phyloP scores from a whole-genome alignment of 495 filamentous ascomycete genomes.

The Daldinia concentrica region DNA sequence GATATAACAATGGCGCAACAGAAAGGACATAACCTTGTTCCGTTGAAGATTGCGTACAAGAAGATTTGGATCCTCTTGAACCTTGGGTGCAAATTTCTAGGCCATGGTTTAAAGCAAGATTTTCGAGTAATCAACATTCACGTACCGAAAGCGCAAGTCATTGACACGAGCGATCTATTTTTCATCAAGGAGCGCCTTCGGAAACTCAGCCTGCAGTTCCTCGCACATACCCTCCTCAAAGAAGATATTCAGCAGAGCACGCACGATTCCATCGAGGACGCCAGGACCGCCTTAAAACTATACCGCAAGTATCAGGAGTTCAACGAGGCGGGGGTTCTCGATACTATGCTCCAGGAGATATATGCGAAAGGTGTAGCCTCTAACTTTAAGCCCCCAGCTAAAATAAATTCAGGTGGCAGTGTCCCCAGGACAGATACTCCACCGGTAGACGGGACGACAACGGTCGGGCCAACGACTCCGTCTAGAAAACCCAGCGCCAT shows the following conservation, averaged over 20 bases:
- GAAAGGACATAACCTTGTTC: slow-evolving; percentile 75
- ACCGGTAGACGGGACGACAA: slow-evolving; percentile 35
- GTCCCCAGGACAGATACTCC: slow-evolving; percentile 52
- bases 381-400: slow-evolving; percentile 77
- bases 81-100: slow-evolving; percentile 91
- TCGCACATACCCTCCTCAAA: slow-evolving; percentile 86
- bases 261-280: slow-evolving; percentile 95
- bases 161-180: slow-evolving; percentile 92
- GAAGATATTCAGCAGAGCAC: slow-evolving; percentile 90
- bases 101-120: slow-evolving; percentile 90
- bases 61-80: slow-evolving; percentile 97
- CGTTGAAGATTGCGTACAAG: slow-evolving; percentile 93
- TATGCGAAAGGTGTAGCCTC: slow-evolving; percentile 75
- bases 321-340: slow-evolving; percentile 80
- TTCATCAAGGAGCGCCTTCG: slow-evolving; percentile 73
- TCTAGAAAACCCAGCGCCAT: slow-evolving; percentile 27
- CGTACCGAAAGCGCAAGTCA: slow-evolving; percentile 87
- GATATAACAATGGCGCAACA: slow-evolving; percentile 71
- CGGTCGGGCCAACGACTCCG: slow-evolving; percentile 44
- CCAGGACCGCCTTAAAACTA: slow-evolving; percentile 84
- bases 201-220: slow-evolving; percentile 84
- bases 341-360: slow-evolving; percentile 80
- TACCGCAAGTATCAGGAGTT: slow-evolving; percentile 93
- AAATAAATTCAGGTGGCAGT: slow-evolving; percentile 33
- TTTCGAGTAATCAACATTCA: slow-evolving; percentile 98